Evolutionary conservation across 352 stramenopile genomes (phyloP).

Genomic region (Pythium guiyangense): DNA sequence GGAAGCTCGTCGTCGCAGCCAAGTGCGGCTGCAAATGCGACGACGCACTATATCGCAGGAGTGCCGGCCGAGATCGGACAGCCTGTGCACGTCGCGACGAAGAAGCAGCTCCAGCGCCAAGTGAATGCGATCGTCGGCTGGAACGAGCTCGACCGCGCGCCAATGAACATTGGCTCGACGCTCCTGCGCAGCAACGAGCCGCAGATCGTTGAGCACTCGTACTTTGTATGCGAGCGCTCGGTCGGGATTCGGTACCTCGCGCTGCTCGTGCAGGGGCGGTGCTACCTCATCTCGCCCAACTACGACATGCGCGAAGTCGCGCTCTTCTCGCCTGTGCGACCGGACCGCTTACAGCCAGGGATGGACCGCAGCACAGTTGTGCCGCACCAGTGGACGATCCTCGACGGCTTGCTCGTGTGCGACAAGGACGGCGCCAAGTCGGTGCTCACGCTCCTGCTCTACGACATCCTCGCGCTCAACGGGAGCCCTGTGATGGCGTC

Average conservation of each 20-base stretch:
- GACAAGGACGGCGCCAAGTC: conserved; percentile 74
- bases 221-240: conserved; percentile 82
- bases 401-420: conserved; percentile 78
- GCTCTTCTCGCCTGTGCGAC: conserved; percentile 76
- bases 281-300: conserved; percentile 80
- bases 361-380: conserved; percentile 68
- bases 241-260: conserved; percentile 75
- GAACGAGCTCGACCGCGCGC: conserved; percentile 69
- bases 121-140: conserved; percentile 81
- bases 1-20: not conserved
- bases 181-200: conserved; percentile 72
- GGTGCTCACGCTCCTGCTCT: conserved; percentile 73
- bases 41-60: conserved; percentile 27
- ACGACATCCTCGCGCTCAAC: conserved; percentile 85
- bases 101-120: conserved; percentile 79
- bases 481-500: conserved; percentile 77
- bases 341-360: conserved; percentile 68
- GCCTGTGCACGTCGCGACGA: conserved; percentile 56
- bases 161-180: conserved; percentile 63
- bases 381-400: conserved; percentile 85
- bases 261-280: conserved; percentile 71
- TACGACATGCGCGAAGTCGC: conserved; percentile 80
- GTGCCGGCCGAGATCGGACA: conserved; percentile 65
- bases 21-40: conserved; percentile 9
- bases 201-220: conserved; percentile 74